Evolutionary conservation across 768 basidiomycete species (phyloP).

Genomic region (Grammothele lineata): DNA sequence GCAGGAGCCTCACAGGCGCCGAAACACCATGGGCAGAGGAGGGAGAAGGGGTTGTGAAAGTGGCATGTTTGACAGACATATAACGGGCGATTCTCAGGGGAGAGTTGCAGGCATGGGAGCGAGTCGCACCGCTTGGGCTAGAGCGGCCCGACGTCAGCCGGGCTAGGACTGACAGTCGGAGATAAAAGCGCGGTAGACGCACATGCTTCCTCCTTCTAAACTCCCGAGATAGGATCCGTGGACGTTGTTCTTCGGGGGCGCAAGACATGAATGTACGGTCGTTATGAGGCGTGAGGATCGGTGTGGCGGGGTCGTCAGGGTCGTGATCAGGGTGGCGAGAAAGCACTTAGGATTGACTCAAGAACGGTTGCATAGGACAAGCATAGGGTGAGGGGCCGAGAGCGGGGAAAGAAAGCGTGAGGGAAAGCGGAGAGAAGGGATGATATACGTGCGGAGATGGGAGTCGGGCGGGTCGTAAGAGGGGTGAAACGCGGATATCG

Average conservation of each 20-base stretch:
- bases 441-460: too few relatives aligned
- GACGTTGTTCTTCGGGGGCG: neutral
- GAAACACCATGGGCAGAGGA: conserved; percentile 23
- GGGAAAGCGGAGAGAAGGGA: too few relatives aligned
- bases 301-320: conserved; percentile 6
- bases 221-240: conserved; percentile 16
- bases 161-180: neutral
- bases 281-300: neutral
- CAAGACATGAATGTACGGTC: neutral
- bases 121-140: conserved; percentile 24
- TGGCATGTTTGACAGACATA: conserved; percentile 20
- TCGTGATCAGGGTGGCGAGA: conserved; percentile 6
- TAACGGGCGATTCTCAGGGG: conserved; percentile 19
- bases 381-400: neutral
- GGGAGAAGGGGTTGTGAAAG: conserved; percentile 17
- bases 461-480: too few relatives aligned
- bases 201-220: conserved; percentile 14
- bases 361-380: neutral
- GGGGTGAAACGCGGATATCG: too few relatives aligned
- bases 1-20: conserved; percentile 11
- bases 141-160: too few relatives aligned
- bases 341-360: neutral
- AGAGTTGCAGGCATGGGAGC: conserved; percentile 20
- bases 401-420: neutral
- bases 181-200: conserved; percentile 4